Base-by-base conservation (phyloP, 768 basidiomycete genomes). In the Amyloporia xantha region DNA sequence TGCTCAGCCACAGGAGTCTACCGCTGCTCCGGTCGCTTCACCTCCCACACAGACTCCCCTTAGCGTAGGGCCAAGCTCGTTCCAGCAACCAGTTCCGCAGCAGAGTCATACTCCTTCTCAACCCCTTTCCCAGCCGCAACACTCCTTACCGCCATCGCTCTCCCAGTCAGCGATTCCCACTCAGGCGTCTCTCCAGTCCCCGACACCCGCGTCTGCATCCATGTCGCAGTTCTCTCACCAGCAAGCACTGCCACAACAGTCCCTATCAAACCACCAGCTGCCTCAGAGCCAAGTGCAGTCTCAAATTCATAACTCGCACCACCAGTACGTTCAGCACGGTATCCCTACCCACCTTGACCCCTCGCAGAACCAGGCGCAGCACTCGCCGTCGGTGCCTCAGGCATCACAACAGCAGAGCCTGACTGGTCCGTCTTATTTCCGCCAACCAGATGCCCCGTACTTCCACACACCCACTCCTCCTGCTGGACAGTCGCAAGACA, bases 381-480 rank as follows among this genome's bases (percentile, higher is more conserved):
- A 68, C 48, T 61, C 69, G 21, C 60, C 67, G 23, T 73, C 73
- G 24, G 49, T 49, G 0, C 58, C 60, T 15, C 73, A 70, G 40
- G 54, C 66, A 27, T 66, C 72, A 42, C 56, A 66, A 43, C n/a
- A 59, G 41, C 75, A 72, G 43, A 68, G 59, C 48, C 59, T 66
- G n/a, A 62, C 66, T n/a, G 65, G 66, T 1, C 73, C 78, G 5
- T 77, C 61, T 48, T 89, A 86, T 60, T 87, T 85, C 73, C 75
- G 86, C 46, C 84, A 85, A 59, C 73, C 74, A 10, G 82, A 87
- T 6, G 63, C 74, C 2, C 83, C 82, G 4, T 89, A 87, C 65
- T 87, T 86, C 74, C 84, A 90, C 59, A 73, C 83, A 0, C 78
- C 84, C 6, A 90, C 88, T 2, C 88, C 87, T 19, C 86, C 87